These are phyloP conservation scores for Podaxis sp. DNA, from an alignment of 768 basidiomycete species.

Conservation along the genomic window DNA sequence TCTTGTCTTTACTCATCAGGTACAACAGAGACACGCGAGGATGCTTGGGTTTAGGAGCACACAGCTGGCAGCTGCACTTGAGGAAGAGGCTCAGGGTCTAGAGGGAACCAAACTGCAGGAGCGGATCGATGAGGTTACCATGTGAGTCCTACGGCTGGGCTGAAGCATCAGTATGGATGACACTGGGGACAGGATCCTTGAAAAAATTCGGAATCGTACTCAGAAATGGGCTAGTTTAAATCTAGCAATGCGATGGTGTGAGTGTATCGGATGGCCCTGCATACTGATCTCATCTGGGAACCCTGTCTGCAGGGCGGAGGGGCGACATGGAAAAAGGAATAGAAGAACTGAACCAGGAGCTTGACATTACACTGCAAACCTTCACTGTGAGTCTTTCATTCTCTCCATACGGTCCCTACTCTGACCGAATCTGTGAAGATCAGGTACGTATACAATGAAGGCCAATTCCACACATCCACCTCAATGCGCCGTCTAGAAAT, in stretches of 20 bases:
- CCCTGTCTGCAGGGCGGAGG: slow-evolving; percentile 36
- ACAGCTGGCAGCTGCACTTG: slow-evolving; percentile 36
- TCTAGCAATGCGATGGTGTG: slow-evolving; percentile 21
- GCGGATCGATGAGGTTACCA: slow-evolving; percentile 42
- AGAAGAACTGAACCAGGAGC: slow-evolving; percentile 39
- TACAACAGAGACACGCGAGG: slow-evolving; percentile 38
- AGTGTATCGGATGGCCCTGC: slow-evolving; percentile 20
- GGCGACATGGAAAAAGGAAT: slow-evolving; percentile 46
- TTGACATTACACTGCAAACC: slow-evolving; percentile 40
- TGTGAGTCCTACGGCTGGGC: slow-evolving; percentile 31
- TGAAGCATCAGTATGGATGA: background rate
- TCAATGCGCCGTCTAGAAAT: background rate
- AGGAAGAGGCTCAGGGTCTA: slow-evolving; percentile 38
- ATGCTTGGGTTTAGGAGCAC: slow-evolving; percentile 43
- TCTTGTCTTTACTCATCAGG: background rate
- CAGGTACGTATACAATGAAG: background rate
- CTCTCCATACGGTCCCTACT: background rate
- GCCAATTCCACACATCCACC: background rate
- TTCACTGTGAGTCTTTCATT: slow-evolving; percentile 37
- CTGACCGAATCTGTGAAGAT: background rate
- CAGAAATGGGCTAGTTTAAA: slow-evolving; percentile 32
- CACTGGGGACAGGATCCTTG: slow-evolving; percentile 36
- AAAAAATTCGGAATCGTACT: slow-evolving; percentile 37
- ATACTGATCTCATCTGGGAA: background rate
- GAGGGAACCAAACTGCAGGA: slow-evolving; percentile 40